Evolutionary conservation across 2,329 filamentous ascomycete species (phyloP).

Genomic region (Aspergillus sp.): DNA sequence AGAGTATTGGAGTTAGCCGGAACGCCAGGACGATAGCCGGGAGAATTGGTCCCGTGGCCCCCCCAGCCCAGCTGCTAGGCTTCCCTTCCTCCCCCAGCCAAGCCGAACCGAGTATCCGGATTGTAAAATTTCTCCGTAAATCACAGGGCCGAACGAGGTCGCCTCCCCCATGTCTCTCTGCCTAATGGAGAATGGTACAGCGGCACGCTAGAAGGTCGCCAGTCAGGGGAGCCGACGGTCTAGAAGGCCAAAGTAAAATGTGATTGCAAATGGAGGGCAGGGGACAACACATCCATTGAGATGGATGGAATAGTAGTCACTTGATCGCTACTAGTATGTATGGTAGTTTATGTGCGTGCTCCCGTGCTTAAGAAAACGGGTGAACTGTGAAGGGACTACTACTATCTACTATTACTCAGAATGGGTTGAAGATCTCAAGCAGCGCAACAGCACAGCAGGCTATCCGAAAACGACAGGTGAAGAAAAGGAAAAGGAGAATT

Average conservation of each 20-base stretch:
- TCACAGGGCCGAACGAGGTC: conserved; percentile 18
- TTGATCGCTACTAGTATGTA: not conserved
- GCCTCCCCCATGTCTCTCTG: conserved; percentile 6
- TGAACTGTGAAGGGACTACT: not conserved
- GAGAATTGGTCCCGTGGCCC: conserved; percentile 18
- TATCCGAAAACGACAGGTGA: not conserved
- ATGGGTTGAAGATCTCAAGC: too few relatives aligned
- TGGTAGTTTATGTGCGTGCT: not conserved
- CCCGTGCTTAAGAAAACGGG: not conserved
- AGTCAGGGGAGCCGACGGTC: conserved; percentile 2
- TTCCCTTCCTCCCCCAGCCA: conserved; percentile 6
- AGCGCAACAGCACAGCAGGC: too few relatives aligned
- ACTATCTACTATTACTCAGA: too few relatives aligned
- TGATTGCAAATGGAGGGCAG: not conserved
- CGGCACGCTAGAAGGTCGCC: conserved; percentile 8
- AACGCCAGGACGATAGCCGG: conserved; percentile 9
- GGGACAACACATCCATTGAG: not conserved
- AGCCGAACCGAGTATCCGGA: conserved; percentile 20
- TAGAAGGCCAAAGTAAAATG: not conserved
- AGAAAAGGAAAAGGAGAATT: conserved; percentile 4
- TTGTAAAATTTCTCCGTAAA: conserved; percentile 26
- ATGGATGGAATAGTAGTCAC: not conserved
- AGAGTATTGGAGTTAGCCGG: not conserved
- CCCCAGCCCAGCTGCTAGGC: not conserved
- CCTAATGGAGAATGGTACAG: conserved; percentile 8